phyloP scores from a whole-genome alignment of 2,329 filamentous ascomycete genomes.

The Xylaria polymorpha region DNA sequence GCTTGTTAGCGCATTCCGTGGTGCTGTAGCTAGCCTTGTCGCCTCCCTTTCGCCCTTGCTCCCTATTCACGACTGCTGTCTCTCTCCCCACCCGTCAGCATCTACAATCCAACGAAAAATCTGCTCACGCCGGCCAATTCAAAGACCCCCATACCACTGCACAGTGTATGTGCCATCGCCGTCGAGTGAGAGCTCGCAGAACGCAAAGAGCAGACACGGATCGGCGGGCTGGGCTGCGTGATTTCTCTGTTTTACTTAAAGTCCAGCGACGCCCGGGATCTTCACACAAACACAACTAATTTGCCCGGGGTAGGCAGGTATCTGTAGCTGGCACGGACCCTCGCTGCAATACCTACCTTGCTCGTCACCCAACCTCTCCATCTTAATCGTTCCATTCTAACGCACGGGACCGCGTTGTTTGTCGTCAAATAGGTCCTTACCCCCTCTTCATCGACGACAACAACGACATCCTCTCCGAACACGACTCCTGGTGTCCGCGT shows the following conservation, averaged over 20 bases:
- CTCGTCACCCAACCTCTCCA: constrained; percentile 12
- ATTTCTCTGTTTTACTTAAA: neutral
- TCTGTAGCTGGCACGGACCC: constrained; percentile 2
- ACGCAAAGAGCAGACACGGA: neutral
- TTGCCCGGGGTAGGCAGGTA: neutral
- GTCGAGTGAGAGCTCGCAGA: neutral
- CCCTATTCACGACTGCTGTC: neutral
- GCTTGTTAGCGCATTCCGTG: neutral
- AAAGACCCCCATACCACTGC: neutral
- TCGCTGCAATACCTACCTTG: constrained; percentile 12
- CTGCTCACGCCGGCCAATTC: constrained; percentile 1
- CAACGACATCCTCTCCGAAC: constrained; percentile 5
- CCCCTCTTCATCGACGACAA: neutral
- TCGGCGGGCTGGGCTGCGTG: neutral
- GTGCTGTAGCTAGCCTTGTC: constrained; percentile 11
- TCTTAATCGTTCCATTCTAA: constrained; percentile 7
- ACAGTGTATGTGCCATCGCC: neutral
- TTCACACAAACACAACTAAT: neutral
- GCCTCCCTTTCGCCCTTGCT: constrained; percentile 13
- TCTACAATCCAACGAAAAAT: constrained; percentile 6
- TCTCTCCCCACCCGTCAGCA: constrained; percentile 1
- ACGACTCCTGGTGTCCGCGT: constrained; percentile 4
- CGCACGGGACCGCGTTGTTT: neutral
- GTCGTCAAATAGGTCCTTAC: neutral
- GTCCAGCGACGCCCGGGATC: neutral